Base-by-base conservation (phyloP, 2,329 filamentous ascomycete species). In the Exophiala aquamarina region DNA sequence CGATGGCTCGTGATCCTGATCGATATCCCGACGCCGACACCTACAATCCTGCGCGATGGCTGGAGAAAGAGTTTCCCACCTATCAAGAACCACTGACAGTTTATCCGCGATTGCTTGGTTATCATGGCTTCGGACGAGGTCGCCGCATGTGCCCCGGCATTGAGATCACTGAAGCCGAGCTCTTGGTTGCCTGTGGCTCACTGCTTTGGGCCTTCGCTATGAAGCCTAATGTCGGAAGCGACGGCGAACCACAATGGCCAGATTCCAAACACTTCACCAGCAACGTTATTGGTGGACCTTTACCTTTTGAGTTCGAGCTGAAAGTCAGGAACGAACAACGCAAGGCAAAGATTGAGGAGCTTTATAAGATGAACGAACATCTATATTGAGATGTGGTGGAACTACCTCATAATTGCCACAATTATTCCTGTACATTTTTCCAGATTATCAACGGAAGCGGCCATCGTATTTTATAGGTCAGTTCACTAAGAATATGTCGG, bases 61-160 rank as follows among this genome's bases (percentile, higher is more conserved):
- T 64, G 3, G 52, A 61, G 45, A 55, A 59, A 32, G 53, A 59
- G 20, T 63, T 44, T 43, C 61, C 61, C 9, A 60, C 59, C 19
- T 64, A 61, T 50, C 56, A 61, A 49, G 58, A 60, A 46, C 61
- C 61, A 13, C 57, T 64, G 23, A 61, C 60, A 10, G 50, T 55
- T 19, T 55, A 64, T 34, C 61, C 61, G 11, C 55, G 47, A 32
- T 53, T 63, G 13, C 59, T 58, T 46, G 54, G 57, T 31, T 54
- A 54, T 38, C 52, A 57, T 36, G 50, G 52, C 36, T 63, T 63
- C 47, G 60, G 59, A 20, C 61, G 57, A 50, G 61, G 61, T 46
- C 56, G 59, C 15, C 55, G 61, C 31, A 54, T 57, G 44, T 64
- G 61, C 36, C 59, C 57, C 6, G 61, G 61, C 32, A 56, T 62